Evolutionary conservation across 2,329 filamentous ascomycete genomes (phyloP), one percentile per base, ranked within the genome.

Genomic region (Penicillium sclerotigenum): DNA sequence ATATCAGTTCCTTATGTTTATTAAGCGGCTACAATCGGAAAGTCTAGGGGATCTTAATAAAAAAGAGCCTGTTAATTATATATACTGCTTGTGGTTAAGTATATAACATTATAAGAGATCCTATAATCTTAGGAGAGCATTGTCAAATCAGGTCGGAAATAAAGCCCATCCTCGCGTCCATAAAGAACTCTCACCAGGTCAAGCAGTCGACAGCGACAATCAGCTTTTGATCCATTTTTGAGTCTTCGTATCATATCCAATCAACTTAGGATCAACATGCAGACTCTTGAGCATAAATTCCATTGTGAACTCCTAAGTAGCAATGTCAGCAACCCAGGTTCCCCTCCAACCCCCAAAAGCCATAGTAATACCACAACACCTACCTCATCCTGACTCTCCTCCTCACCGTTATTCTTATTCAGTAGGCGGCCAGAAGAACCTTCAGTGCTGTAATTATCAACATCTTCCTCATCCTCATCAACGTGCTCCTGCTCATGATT

Each of bases 211-310:
- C 29, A 16, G 20, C 31, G 5, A 37, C 16, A 11, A 28, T 56
- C 33, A 52, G 11, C 3, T 14, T 37, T 46, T 56, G 48, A 79
- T 72, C 86, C 86, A 89, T 66, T 76, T 75, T 67, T 87, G 82
- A 51, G 74, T 70, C 13, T 75, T 70, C 56, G 79, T 77, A 69
- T 87, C 84, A 68, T 82, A 88, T 5, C 86, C 86, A 60, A 89
- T 86, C n/a, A 82, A 66, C 47, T 79, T 74, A 5, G 83, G 71
- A 53, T 87, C 84, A 54, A 89, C 81, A 64, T 87, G 86, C 56
- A 89, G 73, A 29, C 80, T 83, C 61, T 80, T 81, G 16, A 89
- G 77, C 86, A 89, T 88, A 80, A 83, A 84, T 46, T 82, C 84
- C 81, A 89, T 87, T 13, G 84, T 87, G 65, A 88, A 88, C 13